Conservation (phyloP, 345 rosid species). For the Linum tenue region DNA sequence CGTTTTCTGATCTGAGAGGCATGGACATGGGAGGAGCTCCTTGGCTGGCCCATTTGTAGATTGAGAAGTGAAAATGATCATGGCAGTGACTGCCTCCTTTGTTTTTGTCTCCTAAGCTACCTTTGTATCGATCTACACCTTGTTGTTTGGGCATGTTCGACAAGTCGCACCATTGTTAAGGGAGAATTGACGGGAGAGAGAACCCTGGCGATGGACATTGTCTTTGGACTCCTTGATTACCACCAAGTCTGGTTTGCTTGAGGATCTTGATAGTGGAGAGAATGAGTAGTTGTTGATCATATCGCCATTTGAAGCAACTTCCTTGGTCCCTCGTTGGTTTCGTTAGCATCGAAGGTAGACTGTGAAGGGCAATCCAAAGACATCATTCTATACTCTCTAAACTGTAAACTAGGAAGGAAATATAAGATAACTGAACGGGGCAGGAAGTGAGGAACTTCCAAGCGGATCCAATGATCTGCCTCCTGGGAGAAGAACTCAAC, state of each 20-base stretch:
- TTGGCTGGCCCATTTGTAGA: slow-evolving; percentile 84
- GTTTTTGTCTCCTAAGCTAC: slow-evolving; percentile 17
- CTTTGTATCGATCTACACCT: slow-evolving; percentile 11
- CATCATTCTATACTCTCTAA: background rate
- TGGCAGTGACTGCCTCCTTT: background rate
- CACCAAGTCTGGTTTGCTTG: slow-evolving; percentile 27
- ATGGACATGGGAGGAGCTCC: slow-evolving; percentile 47
- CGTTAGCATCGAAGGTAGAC: slow-evolving; percentile 50
- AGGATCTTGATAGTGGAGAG: slow-evolving; percentile 41
- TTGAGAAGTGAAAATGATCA: slow-evolving; percentile 66
- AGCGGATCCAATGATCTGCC: slow-evolving; percentile 41
- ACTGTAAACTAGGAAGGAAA: background rate
- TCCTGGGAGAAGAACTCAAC: slow-evolving; percentile 31
- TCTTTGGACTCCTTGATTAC: slow-evolving; percentile 22
- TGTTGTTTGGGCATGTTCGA: slow-evolving; percentile 11
- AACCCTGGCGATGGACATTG: slow-evolving; percentile 20
- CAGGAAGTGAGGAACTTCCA: slow-evolving; percentile 32
- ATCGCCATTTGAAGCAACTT: slow-evolving; percentile 21
- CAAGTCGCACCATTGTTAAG: slow-evolving; percentile 14
- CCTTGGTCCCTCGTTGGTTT: slow-evolving; percentile 41
- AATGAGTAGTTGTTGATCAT: slow-evolving; percentile 17
- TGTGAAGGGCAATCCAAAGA: slow-evolving; percentile 16
- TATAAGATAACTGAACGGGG: slow-evolving; percentile 58
- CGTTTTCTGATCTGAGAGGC: slow-evolving; percentile 33
- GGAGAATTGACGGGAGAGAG: slow-evolving; percentile 26